phyloP scores from a whole-genome alignment of 352 stramenopile species.

The Sclerospora graminicola region DNA sequence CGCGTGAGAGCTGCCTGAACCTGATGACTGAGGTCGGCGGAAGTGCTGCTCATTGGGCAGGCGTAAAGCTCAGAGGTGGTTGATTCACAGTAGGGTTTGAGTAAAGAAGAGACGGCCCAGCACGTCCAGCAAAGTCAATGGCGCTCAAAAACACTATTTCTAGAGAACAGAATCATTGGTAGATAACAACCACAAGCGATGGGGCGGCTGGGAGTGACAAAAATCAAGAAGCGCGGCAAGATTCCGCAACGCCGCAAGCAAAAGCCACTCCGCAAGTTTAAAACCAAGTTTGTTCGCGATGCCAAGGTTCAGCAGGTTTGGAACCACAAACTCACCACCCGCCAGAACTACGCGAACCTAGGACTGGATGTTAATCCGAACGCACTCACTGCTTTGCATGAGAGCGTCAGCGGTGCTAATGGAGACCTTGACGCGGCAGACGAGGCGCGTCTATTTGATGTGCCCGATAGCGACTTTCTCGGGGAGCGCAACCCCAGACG shows the following conservation, averaged over 20 bases:
- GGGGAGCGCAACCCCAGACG: slow-evolving; percentile 63
- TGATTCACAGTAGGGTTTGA: slow-evolving; percentile 4
- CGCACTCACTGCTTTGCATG: slow-evolving; percentile 32
- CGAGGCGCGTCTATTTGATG: slow-evolving; percentile 48
- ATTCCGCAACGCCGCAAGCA: slow-evolving; percentile 52
- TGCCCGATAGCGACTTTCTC: slow-evolving; percentile 73
- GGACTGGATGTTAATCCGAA: slow-evolving; percentile 63
- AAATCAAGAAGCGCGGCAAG: slow-evolving; percentile 61
- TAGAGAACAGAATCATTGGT: slow-evolving; percentile 5
- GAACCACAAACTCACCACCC: slow-evolving; percentile 70
- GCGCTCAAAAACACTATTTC: neutral
- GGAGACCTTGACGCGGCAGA: slow-evolving; percentile 37
- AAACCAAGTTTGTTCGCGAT: slow-evolving; percentile 64
- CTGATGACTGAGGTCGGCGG: slow-evolving; percentile 14
- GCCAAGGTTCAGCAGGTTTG: slow-evolving; percentile 58
- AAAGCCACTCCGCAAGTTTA: slow-evolving; percentile 69
- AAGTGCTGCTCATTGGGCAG: slow-evolving; percentile 14
- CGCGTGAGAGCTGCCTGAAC: slow-evolving; percentile 45
- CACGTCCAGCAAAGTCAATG: neutral
- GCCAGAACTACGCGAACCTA: slow-evolving; percentile 74
- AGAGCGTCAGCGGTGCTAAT: slow-evolving; percentile 38
- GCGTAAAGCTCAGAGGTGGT: too few species aligned
- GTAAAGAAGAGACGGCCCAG: neutral
- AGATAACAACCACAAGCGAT: slow-evolving; percentile 9
- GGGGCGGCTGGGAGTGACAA: slow-evolving; percentile 33